A percentile compares a stretch with the other conserved stretches of the same genome.
Evolutionary conservation across 805 yeast species (phyloP).

Genomic region (Starmerella tilneyi): DNA sequence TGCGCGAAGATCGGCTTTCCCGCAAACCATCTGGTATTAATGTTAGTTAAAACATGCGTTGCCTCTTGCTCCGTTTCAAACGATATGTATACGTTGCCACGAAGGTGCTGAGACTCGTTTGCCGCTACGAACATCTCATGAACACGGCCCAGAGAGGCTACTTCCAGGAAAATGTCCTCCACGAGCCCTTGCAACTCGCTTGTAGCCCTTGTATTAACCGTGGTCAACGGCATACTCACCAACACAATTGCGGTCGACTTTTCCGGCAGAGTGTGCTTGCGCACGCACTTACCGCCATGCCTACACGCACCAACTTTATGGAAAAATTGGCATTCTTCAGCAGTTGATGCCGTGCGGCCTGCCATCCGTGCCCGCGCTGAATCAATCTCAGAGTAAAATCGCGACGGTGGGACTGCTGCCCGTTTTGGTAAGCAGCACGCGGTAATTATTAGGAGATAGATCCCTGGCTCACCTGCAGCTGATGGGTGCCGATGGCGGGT

Average conservation of each 20-base stretch:
- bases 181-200: slow-evolving; percentile 48
- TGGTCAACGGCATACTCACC: slow-evolving; percentile 14
- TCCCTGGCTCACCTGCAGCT: not conserved
- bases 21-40: slow-evolving; percentile 75
- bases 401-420: too few relatives aligned
- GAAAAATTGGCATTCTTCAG: slow-evolving; percentile 41
- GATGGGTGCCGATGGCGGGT: slow-evolving; percentile 53
- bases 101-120: slow-evolving; percentile 68
- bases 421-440: too few relatives aligned
- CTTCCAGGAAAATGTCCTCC: slow-evolving; percentile 61
- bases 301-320: slow-evolving; percentile 84
- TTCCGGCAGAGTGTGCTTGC: slow-evolving; percentile 34
- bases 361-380: too few relatives aligned
- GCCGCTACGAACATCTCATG: slow-evolving; percentile 66
- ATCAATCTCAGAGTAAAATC: too few relatives aligned
- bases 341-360: too few relatives aligned
- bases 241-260: slow-evolving; percentile 15
- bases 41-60: slow-evolving; percentile 43
- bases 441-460: not conserved
- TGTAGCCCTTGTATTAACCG: slow-evolving; percentile 35
- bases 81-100: slow-evolving; percentile 74
- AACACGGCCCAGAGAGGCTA: slow-evolving; percentile 43
- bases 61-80: slow-evolving; percentile 52
- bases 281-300: slow-evolving; percentile 79
- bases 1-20: slow-evolving; percentile 71